Conservation (phyloP, 768 basidiomycete genomes). For the Lentinula lateritia region DNA sequence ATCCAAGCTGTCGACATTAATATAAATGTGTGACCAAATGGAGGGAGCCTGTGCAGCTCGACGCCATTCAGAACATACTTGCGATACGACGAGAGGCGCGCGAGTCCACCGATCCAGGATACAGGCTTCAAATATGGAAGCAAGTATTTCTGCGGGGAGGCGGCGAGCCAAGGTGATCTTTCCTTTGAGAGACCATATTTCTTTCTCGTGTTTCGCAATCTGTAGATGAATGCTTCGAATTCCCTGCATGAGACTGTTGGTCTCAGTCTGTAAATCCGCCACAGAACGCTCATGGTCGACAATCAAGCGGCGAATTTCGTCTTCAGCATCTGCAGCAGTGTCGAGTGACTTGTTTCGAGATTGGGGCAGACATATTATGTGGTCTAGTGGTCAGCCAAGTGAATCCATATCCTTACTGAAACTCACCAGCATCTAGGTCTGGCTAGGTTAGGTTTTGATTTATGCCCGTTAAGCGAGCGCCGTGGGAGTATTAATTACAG, state of each 20-base stretch:
- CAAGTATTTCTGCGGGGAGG: constrained; percentile 50
- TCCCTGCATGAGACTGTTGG: constrained; percentile 31
- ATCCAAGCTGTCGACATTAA: constrained; percentile 40
- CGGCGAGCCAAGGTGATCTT: constrained; percentile 51
- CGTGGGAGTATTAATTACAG: too few relatives aligned
- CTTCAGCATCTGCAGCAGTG: neutral
- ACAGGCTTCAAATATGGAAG: constrained; percentile 47
- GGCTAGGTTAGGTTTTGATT: too few relatives aligned
- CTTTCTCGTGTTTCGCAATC: constrained; percentile 34
- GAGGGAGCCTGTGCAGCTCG: constrained; percentile 41
- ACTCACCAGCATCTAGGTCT: neutral
- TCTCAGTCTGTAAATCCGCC: constrained; percentile 33
- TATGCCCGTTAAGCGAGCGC: too few relatives aligned
- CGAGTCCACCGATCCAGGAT: constrained; percentile 45
- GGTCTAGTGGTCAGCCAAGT: neutral
- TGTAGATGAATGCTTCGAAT: constrained; percentile 37
- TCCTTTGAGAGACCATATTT: constrained; percentile 38
- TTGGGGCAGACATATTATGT: neutral
- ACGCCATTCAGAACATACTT: constrained; percentile 58
- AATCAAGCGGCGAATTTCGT: neutral
- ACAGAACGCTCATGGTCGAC: constrained; percentile 37
- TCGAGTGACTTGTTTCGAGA: neutral
- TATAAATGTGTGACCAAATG: constrained; percentile 53
- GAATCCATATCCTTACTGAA: neutral
- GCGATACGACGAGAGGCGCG: constrained; percentile 49